These are phyloP conservation scores for Eustoma russellianum DNA, from an alignment of 257 asterid species.

Conservation along the genomic window DNA sequence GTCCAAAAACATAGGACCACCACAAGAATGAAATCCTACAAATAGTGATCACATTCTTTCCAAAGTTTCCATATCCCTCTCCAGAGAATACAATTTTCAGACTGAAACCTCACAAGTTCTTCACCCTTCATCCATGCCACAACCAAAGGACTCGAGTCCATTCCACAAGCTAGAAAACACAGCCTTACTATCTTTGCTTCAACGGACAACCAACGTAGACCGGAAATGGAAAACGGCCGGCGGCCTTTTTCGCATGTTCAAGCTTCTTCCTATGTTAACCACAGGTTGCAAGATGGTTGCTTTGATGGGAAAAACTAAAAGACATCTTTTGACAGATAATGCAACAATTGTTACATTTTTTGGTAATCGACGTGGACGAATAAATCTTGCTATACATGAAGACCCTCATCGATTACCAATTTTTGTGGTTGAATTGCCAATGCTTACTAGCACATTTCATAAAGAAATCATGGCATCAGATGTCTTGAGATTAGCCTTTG, in stretches of 20 bases:
- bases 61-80: not conserved
- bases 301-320: conserved; percentile 54
- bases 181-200: conserved; percentile 44
- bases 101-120: too few relatives aligned
- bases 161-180: conserved; percentile 52
- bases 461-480: conserved; percentile 73
- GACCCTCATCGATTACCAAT: conserved; percentile 74
- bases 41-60: not conserved
- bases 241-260: conserved; percentile 71
- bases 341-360: conserved; percentile 78
- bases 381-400: conserved; percentile 67
- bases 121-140: not conserved
- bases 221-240: conserved; percentile 44
- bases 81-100: too few relatives aligned
- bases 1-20: too few relatives aligned
- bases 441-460: conserved; percentile 51
- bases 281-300: conserved; percentile 91
- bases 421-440: conserved; percentile 81
- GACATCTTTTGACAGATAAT: conserved; percentile 51
- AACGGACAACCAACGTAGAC: conserved; percentile 17
- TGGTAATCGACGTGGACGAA: conserved; percentile 66
- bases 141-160: conserved; percentile 28
- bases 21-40: not conserved
- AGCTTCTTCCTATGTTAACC: conserved; percentile 86
- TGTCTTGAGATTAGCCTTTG: conserved; percentile 56